Percentiles rank a stretch among this genome's conserved stretches.
Evolutionary conservation across 805 yeast species (phyloP).

Genomic region (Barnettozyma botsteinii): DNA sequence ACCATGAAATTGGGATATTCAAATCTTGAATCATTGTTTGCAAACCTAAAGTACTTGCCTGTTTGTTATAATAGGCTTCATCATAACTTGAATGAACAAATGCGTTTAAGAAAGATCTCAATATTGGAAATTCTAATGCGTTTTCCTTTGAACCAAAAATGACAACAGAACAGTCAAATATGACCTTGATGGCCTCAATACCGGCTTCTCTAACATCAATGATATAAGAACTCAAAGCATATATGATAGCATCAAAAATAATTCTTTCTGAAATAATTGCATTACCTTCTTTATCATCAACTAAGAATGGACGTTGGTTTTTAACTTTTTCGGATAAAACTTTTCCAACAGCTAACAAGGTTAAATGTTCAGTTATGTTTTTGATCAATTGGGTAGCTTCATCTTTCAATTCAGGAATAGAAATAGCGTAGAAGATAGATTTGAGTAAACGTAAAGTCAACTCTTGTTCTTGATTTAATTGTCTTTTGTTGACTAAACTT

Average conservation of each 20-base stretch:
- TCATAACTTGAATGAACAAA: constrained; percentile 91
- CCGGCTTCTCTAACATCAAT: constrained; percentile 69
- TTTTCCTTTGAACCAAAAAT: constrained; percentile 65
- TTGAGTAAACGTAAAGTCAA: constrained; percentile 60
- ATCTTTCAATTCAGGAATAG: constrained; percentile 63
- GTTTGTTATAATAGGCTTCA: constrained; percentile 76
- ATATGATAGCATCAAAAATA: constrained; percentile 67
- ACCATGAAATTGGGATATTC: constrained; percentile 64
- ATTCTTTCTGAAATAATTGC: constrained; percentile 63
- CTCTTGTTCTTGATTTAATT: constrained; percentile 56
- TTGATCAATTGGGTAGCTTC: constrained; percentile 60
- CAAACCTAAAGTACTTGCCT: constrained; percentile 86
- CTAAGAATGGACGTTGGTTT: constrained; percentile 63
- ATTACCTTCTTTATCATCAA: constrained; percentile 75
- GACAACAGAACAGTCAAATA: constrained; percentile 54
- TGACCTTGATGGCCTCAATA: constrained; percentile 52
- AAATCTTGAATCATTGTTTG: constrained; percentile 65
- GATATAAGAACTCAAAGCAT: constrained; percentile 75
- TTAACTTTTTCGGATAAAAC: constrained; percentile 64
- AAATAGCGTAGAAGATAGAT: constrained; percentile 67
- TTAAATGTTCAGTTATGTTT: constrained; percentile 72
- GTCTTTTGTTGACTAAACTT: constrained; percentile 42
- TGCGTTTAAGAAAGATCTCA: constrained; percentile 69
- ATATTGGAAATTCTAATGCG: constrained; percentile 66
- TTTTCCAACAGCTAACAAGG: constrained; percentile 69